Conservation (phyloP, 2,329 filamentous ascomycete species). For the Pseudocercospora cruenta region DNA sequence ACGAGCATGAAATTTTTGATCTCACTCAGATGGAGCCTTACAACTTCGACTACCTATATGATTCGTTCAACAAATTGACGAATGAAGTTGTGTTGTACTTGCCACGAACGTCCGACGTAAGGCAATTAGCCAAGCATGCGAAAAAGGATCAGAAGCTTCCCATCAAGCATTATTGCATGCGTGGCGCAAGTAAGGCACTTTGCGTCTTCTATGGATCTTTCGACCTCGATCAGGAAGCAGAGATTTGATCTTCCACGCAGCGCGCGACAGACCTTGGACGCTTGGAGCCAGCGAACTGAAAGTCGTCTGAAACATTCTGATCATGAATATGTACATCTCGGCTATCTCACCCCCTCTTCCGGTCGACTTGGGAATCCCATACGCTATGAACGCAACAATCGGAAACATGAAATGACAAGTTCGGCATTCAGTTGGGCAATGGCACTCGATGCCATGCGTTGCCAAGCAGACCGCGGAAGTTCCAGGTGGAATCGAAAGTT, state of each 20-base stretch:
- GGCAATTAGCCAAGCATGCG: slow-evolving; percentile 67
- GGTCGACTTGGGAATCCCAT: neutral
- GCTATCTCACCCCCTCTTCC: neutral
- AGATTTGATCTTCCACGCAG: neutral
- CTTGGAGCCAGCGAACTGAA: neutral
- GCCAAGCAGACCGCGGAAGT: slow-evolving; percentile 66
- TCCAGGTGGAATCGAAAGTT: slow-evolving; percentile 63
- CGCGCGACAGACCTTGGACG: neutral
- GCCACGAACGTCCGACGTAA: slow-evolving; percentile 80
- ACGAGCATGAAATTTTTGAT: slow-evolving; percentile 73
- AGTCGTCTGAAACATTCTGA: neutral
- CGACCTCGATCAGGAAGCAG: slow-evolving; percentile 19
- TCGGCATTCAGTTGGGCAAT: neutral
- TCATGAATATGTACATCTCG: neutral
- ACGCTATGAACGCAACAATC: neutral
- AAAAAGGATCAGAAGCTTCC: slow-evolving; percentile 61
- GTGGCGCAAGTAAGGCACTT: slow-evolving; percentile 80
- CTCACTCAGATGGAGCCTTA: slow-evolving; percentile 88
- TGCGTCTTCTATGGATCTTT: slow-evolving; percentile 64
- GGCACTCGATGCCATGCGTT: slow-evolving; percentile 68
- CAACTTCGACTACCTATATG: slow-evolving; percentile 65
- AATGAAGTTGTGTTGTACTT: slow-evolving; percentile 73
- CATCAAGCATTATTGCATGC: slow-evolving; percentile 88
- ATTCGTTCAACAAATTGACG: slow-evolving; percentile 59
- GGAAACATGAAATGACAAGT: neutral